These are phyloP conservation scores for Vicia faba DNA, from an alignment of 306 rosid genomes.

Conservation along the genomic window DNA sequence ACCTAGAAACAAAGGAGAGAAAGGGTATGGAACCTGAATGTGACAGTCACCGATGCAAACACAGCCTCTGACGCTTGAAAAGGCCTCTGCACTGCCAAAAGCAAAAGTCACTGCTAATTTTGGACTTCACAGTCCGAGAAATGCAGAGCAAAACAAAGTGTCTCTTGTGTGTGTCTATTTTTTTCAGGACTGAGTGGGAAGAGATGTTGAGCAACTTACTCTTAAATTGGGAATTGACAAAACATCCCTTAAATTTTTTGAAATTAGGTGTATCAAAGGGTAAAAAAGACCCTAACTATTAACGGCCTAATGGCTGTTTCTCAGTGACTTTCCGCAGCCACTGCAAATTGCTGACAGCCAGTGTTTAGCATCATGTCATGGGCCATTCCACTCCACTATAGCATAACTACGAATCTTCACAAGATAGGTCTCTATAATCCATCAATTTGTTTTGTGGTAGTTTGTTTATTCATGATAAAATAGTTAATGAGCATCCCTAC, in stretches of 20 bases:
- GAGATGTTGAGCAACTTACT: not conserved
- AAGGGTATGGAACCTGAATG: not conserved
- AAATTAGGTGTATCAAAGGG: not conserved
- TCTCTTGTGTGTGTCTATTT: not conserved
- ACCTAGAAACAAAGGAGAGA: not conserved
- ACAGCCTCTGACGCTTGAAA: not conserved
- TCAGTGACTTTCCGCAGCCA: too few species aligned
- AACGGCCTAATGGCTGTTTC: not conserved
- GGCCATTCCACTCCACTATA: too few species aligned
- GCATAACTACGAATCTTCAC: not conserved
- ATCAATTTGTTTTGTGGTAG: slow-evolving; percentile 13
- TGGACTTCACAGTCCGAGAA: not conserved
- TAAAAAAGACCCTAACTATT: not conserved
- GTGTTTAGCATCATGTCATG: too few species aligned
- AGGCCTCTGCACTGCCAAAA: not conserved
- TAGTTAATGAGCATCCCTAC: not conserved
- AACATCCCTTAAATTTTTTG: not conserved
- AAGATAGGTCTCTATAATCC: not conserved
- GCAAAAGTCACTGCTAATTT: not conserved
- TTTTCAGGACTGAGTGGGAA: not conserved
- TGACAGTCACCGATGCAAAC: not conserved
- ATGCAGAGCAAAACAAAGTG: not conserved
- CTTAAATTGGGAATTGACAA: not conserved
- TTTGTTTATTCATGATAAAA: not conserved
- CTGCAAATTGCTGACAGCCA: too few species aligned